phyloP scores from a whole-genome alignment of 73 alveolate species.

The Paramecium pentaurelia region DNA sequence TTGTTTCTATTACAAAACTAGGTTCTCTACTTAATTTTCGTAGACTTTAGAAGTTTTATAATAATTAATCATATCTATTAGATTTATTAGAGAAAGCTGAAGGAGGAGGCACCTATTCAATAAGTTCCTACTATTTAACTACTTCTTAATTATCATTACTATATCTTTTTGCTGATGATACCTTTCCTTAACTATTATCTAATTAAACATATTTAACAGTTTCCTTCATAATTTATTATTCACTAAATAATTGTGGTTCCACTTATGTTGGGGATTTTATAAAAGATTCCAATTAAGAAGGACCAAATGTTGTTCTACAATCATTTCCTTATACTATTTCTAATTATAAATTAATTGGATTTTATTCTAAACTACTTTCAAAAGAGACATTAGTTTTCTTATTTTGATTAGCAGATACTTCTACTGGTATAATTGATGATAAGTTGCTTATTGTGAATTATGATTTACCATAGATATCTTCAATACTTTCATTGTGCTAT shows the following conservation, averaged over 20 bases:
- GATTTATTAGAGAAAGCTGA: constrained; percentile 10
- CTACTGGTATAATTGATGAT: not conserved
- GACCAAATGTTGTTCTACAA: constrained; percentile 44
- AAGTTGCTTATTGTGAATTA: constrained; percentile 21
- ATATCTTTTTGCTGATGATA: constrained; percentile 11
- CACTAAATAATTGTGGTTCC: not conserved
- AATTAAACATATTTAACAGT: not conserved
- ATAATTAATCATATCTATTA: constrained; percentile 15
- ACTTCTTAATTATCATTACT: not conserved
- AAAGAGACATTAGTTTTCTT: constrained; percentile 12
- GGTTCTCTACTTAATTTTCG: not conserved
- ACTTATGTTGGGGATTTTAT: not conserved
- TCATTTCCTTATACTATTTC: not conserved
- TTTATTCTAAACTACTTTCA: constrained; percentile 1
- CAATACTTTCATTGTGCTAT: not conserved
- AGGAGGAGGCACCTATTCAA: not conserved
- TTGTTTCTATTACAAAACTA: constrained; percentile 34
- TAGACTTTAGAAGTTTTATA: constrained; percentile 9
- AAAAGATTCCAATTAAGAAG: not conserved
- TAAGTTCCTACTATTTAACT: not conserved
- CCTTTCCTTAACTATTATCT: not conserved
- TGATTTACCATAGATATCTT: not conserved
- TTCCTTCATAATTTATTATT: not conserved
- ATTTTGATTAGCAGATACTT: not conserved
- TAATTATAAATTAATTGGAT: not conserved